Evolutionary conservation across 2,329 filamentous ascomycete species (phyloP).

Genomic region (Chaetomium sp.): DNA sequence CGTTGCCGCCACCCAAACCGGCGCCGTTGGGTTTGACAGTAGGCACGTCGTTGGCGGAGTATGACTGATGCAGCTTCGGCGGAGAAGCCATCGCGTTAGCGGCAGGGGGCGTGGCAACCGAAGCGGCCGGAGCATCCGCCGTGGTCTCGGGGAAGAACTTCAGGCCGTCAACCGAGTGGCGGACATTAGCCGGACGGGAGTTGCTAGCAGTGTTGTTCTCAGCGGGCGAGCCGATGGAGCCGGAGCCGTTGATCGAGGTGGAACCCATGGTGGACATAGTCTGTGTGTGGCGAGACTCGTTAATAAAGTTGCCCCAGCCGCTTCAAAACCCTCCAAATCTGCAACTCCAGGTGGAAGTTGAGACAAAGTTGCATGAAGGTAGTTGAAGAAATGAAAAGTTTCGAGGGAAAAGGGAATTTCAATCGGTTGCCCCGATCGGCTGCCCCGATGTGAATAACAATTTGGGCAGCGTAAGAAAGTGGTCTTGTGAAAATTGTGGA

Average conservation of each 20-base stretch:
- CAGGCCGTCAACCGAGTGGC: conserved; percentile 52
- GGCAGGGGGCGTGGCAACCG: conserved; percentile 40
- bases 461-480: neutral
- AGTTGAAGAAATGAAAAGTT: too few species aligned
- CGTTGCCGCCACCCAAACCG: conserved; percentile 38
- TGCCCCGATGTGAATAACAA: neutral
- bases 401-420: too few species aligned
- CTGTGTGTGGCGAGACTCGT: conserved; percentile 62
- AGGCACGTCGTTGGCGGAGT: conserved; percentile 82
- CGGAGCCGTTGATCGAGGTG: conserved; percentile 32
- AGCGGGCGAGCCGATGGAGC: conserved; percentile 31
- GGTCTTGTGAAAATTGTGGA: too few species aligned
- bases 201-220: conserved; percentile 43
- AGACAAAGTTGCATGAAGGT: too few species aligned
- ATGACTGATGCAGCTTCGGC: conserved; percentile 77
- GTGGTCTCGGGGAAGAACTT: conserved; percentile 44
- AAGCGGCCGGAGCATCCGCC: conserved; percentile 22
- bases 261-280: conserved; percentile 45
- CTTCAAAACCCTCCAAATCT: conserved; percentile 28
- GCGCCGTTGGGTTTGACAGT: conserved; percentile 66
- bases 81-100: conserved; percentile 54
- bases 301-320: conserved; percentile 54
- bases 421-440: too few species aligned
- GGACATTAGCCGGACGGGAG: conserved; percentile 42
- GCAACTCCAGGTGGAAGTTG: too few species aligned